Evolutionary conservation across 441 rosid species (phyloP), one percentile per base, ranked within the genome.

Genomic region (Erodium chrysanthum): DNA sequence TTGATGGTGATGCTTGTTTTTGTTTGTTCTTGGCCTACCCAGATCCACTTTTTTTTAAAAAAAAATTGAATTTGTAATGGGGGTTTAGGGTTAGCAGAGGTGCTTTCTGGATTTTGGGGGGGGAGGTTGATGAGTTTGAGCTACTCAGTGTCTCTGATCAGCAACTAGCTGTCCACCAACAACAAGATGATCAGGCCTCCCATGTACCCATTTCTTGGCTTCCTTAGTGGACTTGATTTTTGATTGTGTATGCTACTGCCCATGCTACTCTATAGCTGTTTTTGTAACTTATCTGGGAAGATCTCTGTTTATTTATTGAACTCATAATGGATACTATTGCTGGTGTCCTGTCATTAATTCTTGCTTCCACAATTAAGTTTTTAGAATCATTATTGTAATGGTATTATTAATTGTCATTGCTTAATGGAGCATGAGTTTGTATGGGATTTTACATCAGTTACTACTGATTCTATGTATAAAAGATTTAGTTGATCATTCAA

Each of bases 261-360:
- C 7, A 27, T 56, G 22, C 14, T 33, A 61, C 64, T 5, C 6
- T 31, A 7, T 20, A 44, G 59, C 15, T 44, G 46, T 29, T 60
- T 29, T 29, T 29, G 4, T 29, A 1, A 29, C 33, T 29, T 29
- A 3, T 29, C 33, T 29, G 3, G 33, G 33, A 3, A 3, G 33
- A 29, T 29, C 33, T 29, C 44, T 72, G 68, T 31, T 72, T 11
- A 42, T 10, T 42, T 42, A 12, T 11, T 42, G 48, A 42, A 42
- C 48, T 42, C 48, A 42, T 40, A 40, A 40, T 40, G 46, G 46
- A 40, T 40, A 1, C 46, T 40, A 2, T 40, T 40, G 11, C 10
- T 40, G 46, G 46, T 7, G 46, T 40, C 46, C 12, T 40, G 46
- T 40, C 11, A 8, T 8, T 40, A 11, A 8, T 40, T 40, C 46